phyloP scores from a whole-genome alignment of 2,329 filamentous ascomycete genomes.

The Hypoxylon rubiginosum region DNA sequence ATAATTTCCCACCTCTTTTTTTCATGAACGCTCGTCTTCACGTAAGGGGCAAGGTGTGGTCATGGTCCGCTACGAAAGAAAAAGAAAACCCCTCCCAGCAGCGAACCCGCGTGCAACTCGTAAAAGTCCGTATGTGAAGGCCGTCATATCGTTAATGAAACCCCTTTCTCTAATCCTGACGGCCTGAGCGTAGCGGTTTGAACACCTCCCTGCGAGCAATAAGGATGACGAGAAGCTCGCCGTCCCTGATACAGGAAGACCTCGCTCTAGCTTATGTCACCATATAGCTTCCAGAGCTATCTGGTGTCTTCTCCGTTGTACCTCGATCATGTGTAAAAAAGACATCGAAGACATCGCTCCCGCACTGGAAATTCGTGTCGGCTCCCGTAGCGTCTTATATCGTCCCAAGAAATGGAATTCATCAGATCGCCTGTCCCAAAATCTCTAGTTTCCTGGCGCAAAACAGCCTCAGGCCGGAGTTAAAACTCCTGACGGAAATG shows the following conservation, averaged over 20 bases:
- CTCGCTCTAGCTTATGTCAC: background rate
- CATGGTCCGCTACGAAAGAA: slow-evolving; percentile 3
- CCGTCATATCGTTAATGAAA: slow-evolving; percentile 29
- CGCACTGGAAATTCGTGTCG: background rate
- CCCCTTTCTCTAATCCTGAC: background rate
- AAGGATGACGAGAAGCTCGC: no score
- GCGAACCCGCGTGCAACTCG: slow-evolving; percentile 18
- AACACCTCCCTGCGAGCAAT: background rate
- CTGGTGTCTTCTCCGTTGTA: slow-evolving; percentile 10
- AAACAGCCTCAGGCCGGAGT: no score
- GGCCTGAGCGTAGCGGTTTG: background rate
- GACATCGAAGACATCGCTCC: no score
- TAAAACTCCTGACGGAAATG: background rate
- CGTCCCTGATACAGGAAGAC: background rate
- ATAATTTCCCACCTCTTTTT: slow-evolving; percentile 5
- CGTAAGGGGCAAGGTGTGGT: slow-evolving; percentile 10
- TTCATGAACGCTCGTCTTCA: slow-evolving; percentile 31
- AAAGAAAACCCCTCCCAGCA: slow-evolving; percentile 1
- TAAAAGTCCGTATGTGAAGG: slow-evolving; percentile 26
- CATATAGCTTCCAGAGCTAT: slow-evolving; percentile 38
- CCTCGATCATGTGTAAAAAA: slow-evolving; percentile 11
- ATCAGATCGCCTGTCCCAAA: background rate
- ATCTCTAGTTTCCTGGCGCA: background rate
- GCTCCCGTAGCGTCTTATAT: background rate
- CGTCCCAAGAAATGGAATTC: background rate